Conservation (phyloP, 2,329 filamentous ascomycete genomes). For the Trichoderma sp. region DNA sequence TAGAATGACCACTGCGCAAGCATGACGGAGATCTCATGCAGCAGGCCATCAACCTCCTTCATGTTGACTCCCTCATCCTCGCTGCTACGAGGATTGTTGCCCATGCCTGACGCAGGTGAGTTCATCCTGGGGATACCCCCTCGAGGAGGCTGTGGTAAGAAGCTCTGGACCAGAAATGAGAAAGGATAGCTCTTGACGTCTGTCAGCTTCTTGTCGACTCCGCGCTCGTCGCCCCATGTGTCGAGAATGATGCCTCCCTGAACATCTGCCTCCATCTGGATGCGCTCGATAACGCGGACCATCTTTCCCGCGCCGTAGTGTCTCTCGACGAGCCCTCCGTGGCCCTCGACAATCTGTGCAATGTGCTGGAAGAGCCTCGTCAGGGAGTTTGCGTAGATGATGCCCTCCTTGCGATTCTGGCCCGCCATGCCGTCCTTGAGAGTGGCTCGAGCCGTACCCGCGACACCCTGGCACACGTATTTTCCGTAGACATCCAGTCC, state of each 20-base stretch:
- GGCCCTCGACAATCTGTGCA: constrained; percentile 90
- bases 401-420: constrained; percentile 61
- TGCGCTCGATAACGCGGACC: constrained; percentile 85
- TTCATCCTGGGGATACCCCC: constrained; percentile 65
- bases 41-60: constrained; percentile 86
- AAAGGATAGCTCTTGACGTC: constrained; percentile 98
- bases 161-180: constrained; percentile 94
- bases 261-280: constrained; percentile 93
- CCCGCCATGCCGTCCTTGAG: constrained; percentile 64
- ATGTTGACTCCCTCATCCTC: constrained; percentile 95
- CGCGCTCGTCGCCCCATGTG: constrained; percentile 89
- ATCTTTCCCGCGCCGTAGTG: constrained; percentile 94
- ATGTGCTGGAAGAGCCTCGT: constrained; percentile 97
- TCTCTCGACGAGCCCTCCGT: constrained; percentile 85
- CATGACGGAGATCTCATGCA: constrained; percentile 90
- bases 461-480: constrained; percentile 95
- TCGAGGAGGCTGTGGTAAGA: constrained; percentile 69
- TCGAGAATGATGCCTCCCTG: constrained; percentile 95
- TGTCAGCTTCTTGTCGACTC: constrained; percentile 79
- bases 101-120: constrained; percentile 67
- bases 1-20: constrained; percentile 91
- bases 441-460: constrained; percentile 75
- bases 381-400: constrained; percentile 88
- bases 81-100: constrained; percentile 56
- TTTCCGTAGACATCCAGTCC: constrained; percentile 92